These are phyloP conservation scores for Ulmus americana DNA, from an alignment of 331 rosid genomes.

Conservation along the genomic window DNA sequence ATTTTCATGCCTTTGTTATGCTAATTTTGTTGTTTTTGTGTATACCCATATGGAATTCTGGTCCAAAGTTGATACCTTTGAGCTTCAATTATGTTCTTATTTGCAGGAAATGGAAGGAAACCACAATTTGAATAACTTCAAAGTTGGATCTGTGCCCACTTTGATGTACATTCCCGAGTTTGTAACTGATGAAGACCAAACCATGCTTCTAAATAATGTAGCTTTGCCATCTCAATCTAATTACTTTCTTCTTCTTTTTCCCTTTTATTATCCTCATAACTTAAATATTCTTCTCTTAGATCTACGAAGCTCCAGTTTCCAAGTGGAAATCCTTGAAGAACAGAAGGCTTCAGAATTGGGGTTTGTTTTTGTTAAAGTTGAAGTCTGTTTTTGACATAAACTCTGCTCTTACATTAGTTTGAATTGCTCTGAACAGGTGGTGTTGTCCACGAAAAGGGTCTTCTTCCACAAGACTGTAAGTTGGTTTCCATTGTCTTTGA, in stretches of 20 bases:
- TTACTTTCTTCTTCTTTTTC: not conserved
- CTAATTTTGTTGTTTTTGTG: slow-evolving; percentile 2
- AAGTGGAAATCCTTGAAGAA: slow-evolving; percentile 82
- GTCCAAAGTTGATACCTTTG: no score
- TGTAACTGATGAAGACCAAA: slow-evolving; percentile 40
- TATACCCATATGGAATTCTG: not conserved
- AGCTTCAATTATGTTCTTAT: no score
- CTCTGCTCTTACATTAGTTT: slow-evolving; percentile 21
- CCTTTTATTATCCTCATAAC: not conserved
- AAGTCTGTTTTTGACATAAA: not conserved
- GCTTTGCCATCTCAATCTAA: not conserved
- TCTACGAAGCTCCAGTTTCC: slow-evolving; percentile 56
- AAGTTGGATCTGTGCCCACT: slow-evolving; percentile 66
- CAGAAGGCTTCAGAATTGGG: slow-evolving; percentile 96
- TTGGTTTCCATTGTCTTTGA: slow-evolving; percentile 2
- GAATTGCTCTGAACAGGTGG: slow-evolving; percentile 58
- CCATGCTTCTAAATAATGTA: slow-evolving; percentile 58
- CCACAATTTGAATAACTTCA: slow-evolving; percentile 26
- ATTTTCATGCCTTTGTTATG: no score
- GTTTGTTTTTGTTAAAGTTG: slow-evolving; percentile 30
- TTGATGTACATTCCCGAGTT: slow-evolving; percentile 62
- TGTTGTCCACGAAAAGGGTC: slow-evolving; percentile 89
- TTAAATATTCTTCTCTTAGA: slow-evolving; percentile 31
- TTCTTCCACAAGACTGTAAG: slow-evolving; percentile 77
- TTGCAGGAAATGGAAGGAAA: slow-evolving; percentile 35